A percentile compares a stretch with the other conserved stretches of the same genome.
phyloP scores from a whole-genome alignment of 176 grass and related monocot genomes.

The Otatea glauca region DNA sequence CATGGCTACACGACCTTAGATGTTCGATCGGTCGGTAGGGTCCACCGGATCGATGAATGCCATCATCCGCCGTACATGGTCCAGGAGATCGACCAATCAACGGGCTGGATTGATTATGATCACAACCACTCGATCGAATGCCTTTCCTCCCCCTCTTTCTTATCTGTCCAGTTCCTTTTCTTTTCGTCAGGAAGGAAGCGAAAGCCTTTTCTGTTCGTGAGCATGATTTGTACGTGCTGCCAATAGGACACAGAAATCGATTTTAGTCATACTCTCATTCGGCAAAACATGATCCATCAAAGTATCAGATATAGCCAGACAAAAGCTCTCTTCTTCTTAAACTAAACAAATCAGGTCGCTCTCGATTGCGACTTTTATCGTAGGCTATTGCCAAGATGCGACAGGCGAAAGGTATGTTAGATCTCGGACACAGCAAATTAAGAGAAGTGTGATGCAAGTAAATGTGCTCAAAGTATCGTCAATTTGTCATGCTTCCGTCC shows the following conservation, averaged over 20 bases:
- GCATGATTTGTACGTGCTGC: neutral
- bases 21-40: neutral
- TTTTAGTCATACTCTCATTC: neutral
- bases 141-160: neutral
- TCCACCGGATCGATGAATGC: neutral
- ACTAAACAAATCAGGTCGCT: neutral
- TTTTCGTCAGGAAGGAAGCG: neutral
- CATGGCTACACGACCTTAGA: neutral
- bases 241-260: neutral
- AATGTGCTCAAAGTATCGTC: too few relatives aligned
- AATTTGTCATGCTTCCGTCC: too few relatives aligned
- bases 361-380: neutral
- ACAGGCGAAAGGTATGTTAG: neutral
- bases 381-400: neutral
- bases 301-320: neutral
- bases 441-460: neutral
- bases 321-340: neutral
- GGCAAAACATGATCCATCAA: neutral
- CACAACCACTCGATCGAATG: neutral
- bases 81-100: neutral
- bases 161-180: neutral
- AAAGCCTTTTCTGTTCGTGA: neutral
- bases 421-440: neutral
- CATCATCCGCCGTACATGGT: neutral
- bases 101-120: neutral